Evolutionary conservation across 2,329 filamentous ascomycete genomes (phyloP), one percentile per base, ranked within the genome.

Genomic region (Aschersonia sp.): DNA sequence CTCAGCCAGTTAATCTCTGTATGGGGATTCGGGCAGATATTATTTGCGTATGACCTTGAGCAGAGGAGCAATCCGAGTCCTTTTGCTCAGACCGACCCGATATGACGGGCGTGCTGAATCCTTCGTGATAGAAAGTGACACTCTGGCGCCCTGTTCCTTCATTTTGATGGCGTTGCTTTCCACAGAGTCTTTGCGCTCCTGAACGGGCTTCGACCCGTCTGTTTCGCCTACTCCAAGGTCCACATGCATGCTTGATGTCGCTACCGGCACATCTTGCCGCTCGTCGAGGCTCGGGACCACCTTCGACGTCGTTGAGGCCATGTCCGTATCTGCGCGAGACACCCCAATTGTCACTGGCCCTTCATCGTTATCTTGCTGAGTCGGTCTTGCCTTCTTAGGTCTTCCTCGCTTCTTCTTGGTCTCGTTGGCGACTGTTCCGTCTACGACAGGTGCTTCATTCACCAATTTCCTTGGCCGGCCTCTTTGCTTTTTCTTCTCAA

Each of bases 1-100:
- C 22, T 22, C 22, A 22, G 22, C 22, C 22, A 22, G 22, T 22
- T 2, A 22, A 22, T 22, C 22, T 22, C 22, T 22, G 22, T 22
- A 22, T 22, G 22, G 22, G 22, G 22, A 22, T 22, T 22, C 22
- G 22, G 22, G 4, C 22, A 22, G 22, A 12, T 37, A 35, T 56
- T 51, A 59, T 55, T 73, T 74, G 48, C 64, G 67, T 47, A 75
- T 52, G 29, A 64, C 65, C 58, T 76, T 75, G 30, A 76, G 59
- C 47, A 76, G 56, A 31, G 73, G 71, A 37, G 72, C 70, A 50
- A 76, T 74, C 49, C 68, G 64, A 14, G 66, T 66, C 54, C 59
- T 64, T 57, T 67, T 74, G 60, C 72, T 76, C 52, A 76, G 57
- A 4, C 73, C 73, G 47, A 76, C 71, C 12, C 73, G 65, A 51